phyloP scores from a whole-genome alignment of 345 rosid genomes.

The Iberis pinnata region DNA sequence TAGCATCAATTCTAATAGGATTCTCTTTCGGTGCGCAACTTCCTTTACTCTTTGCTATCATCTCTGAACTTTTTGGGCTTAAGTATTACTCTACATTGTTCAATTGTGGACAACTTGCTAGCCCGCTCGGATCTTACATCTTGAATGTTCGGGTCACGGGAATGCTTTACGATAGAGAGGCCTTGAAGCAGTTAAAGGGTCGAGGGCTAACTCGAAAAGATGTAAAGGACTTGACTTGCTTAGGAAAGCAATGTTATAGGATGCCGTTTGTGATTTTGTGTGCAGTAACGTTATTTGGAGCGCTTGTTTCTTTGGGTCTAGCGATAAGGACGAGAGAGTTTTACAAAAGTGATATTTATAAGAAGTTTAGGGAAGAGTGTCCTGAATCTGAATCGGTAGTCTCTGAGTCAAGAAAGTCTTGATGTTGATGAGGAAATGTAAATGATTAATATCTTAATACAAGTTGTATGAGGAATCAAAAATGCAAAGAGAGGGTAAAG shows the following conservation, averaged over 20 bases:
- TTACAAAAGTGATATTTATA: conserved; percentile 74
- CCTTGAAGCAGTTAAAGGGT: conserved; percentile 42
- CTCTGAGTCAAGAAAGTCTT: conserved; percentile 15
- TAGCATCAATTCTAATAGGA: conserved; percentile 66
- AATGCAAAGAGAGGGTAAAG: too few species aligned
- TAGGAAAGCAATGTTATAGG: conserved; percentile 56
- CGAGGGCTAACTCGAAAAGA: conserved; percentile 45
- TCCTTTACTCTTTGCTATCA: conserved; percentile 63
- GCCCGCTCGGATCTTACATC: conserved; percentile 78
- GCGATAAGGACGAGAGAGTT: conserved; percentile 65
- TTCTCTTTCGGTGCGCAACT: conserved; percentile 78
- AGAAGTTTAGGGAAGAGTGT: conserved; percentile 57
- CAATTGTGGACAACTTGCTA: conserved; percentile 75
- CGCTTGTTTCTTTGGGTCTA: conserved; percentile 48
- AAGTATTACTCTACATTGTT: conserved; percentile 86
- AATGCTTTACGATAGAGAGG: conserved; percentile 54
- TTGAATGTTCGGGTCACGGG: conserved; percentile 72
- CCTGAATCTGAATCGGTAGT: conserved; percentile 20
- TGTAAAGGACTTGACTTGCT: conserved; percentile 59
- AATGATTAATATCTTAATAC: neutral
- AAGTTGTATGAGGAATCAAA: too few species aligned
- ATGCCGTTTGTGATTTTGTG: conserved; percentile 52
- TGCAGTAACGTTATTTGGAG: conserved; percentile 49
- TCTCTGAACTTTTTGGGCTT: conserved; percentile 83
- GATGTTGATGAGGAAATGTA: neutral